phyloP scores from a whole-genome alignment of 1,284 basidiomycete species.

The Sporisorium iseilematis-ciliati region DNA sequence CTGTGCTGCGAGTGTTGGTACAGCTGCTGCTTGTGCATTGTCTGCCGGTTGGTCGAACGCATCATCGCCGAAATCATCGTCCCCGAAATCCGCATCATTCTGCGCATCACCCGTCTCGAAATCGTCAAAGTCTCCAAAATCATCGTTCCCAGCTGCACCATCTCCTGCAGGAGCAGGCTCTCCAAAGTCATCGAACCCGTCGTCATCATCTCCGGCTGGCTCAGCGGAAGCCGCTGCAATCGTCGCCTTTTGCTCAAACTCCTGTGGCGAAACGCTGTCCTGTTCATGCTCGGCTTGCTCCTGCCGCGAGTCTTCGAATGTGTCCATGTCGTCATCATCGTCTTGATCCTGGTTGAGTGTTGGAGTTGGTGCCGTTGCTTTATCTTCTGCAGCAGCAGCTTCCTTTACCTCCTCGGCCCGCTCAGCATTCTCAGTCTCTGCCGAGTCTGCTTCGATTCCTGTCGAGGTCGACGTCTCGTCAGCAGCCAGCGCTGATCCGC shows the following conservation, averaged over 20 bases:
- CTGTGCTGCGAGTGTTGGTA: background rate
- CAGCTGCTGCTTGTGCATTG: background rate
- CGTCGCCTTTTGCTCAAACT: conserved; percentile 9
- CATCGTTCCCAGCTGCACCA: conserved; percentile 28
- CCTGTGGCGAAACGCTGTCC: background rate
- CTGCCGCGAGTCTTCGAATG: conserved; percentile 18
- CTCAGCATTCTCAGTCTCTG: background rate
- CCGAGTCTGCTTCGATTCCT: background rate
- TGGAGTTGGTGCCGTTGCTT: background rate
- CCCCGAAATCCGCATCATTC: conserved; percentile 25
- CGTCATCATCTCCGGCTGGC: conserved; percentile 14
- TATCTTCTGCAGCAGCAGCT: background rate
- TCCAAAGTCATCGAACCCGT: conserved; percentile 51
- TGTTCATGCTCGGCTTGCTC: conserved; percentile 10
- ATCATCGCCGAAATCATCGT: conserved; percentile 31
- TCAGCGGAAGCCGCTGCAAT: conserved; percentile 1
- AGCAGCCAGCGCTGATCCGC: background rate
- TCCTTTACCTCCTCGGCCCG: too few species aligned
- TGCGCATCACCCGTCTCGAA: conserved; percentile 41
- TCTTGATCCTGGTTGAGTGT: background rate
- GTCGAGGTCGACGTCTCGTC: background rate
- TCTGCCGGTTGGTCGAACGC: conserved; percentile 17
- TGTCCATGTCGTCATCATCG: conserved; percentile 6
- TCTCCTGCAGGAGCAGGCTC: conserved; percentile 18
- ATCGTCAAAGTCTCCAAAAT: conserved; percentile 56